Evolutionary conservation across 2,329 filamentous ascomycete genomes (phyloP).

Genomic region (Mycogone perniciosa): DNA sequence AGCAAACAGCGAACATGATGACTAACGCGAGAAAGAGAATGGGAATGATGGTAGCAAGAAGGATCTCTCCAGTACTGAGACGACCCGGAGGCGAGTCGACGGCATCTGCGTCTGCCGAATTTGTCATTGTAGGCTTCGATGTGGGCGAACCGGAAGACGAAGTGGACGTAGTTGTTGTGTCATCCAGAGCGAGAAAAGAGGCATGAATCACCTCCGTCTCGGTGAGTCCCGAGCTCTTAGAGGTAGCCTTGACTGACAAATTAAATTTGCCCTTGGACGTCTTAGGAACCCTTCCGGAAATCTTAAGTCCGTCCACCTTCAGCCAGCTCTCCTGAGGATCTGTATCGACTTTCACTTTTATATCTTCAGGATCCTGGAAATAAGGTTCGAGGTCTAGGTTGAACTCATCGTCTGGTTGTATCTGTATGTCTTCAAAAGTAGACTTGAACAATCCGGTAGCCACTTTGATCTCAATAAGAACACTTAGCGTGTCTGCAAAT

Average conservation of each 20-base stretch:
- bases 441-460: slow-evolving; percentile 35
- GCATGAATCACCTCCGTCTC: slow-evolving; percentile 35
- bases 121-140: slow-evolving; percentile 17
- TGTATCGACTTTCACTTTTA: slow-evolving; percentile 31
- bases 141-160: slow-evolving; percentile 19
- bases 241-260: slow-evolving; percentile 27
- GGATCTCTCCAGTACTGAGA: slow-evolving; percentile 28
- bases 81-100: slow-evolving; percentile 16
- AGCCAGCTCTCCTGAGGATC: slow-evolving; percentile 39
- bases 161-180: slow-evolving; percentile 19
- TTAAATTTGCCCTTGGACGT: slow-evolving; percentile 26
- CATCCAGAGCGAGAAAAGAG: slow-evolving; percentile 25
- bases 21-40: slow-evolving; percentile 31
- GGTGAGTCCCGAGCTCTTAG: slow-evolving; percentile 26
- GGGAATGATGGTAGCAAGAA: slow-evolving; percentile 40
- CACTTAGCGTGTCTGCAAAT: slow-evolving; percentile 52
- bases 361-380: slow-evolving; percentile 34
- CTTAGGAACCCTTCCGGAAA: slow-evolving; percentile 37
- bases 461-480: slow-evolving; percentile 40
- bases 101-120: slow-evolving; percentile 14
- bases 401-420: slow-evolving; percentile 36
- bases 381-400: slow-evolving; percentile 37
- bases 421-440: slow-evolving; percentile 33
- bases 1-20: slow-evolving; percentile 28
- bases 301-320: slow-evolving; percentile 29